Base-by-base conservation (phyloP, 208 protist species). In the Trypanosoma mega region DNA sequence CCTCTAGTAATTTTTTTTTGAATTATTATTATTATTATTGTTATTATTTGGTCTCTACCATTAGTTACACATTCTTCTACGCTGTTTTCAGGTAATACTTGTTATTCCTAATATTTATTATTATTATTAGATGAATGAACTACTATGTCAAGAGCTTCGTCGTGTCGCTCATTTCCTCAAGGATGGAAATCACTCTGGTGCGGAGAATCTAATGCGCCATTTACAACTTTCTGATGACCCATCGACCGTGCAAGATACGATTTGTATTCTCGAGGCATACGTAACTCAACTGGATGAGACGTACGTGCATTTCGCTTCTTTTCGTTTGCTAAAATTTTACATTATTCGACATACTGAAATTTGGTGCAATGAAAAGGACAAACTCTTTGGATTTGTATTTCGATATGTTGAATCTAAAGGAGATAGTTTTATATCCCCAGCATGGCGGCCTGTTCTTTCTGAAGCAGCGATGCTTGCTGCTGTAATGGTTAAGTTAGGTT, bases 401-500 rank as follows among this genome's bases (percentile, higher is more conserved):
- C 44, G 68, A 20, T 87, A 91, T 54, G 63, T 59, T 0, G 6
- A 74, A 16, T 27, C 23, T 34, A 54, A 65, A 20, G 61, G 53
- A 48, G 61, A 56, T 4, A 33, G 47, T 43, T 23, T 80, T 41
- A 46, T 79, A 24, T 63, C 67, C 1, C 53, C 60, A 36, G n/a
- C 53, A 31, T 94, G 84, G 82, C 65, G 74, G 33, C 74, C 84
- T 8, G 82, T 87, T 0, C 58, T 82, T 20, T 78, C 80, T 20
- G 87, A 94, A 65, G 56, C 77, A 23, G 46, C 75, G n/a, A 63
- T 80, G 9, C 56, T 68, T 16, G 30, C 68, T 5, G 84, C 77
- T 8, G 71, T 94, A 24, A 67, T 80, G 27, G 63, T 94, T 37
- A 94, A 94, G 68, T 66, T 92, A 12, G 59, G 69, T 23, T 91